phyloP scores from a whole-genome alignment of 1,139 yeast genomes.

The Diutina neorugosa region DNA sequence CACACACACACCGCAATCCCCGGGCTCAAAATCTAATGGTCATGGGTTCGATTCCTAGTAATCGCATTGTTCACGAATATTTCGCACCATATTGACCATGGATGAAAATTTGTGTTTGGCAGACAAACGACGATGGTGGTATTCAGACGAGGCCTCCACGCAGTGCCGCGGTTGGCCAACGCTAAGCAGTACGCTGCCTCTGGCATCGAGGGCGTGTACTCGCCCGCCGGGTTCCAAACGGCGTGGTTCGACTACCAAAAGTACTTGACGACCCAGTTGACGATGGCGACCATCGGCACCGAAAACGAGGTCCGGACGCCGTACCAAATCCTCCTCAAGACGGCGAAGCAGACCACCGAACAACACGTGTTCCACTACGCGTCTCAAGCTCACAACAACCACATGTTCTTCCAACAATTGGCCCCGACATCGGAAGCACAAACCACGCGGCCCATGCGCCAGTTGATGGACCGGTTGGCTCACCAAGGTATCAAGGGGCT shows the following conservation, averaged over 20 bases:
- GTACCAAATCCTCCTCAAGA: slow-evolving; percentile 60
- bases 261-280: slow-evolving; percentile 52
- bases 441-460: slow-evolving; percentile 35
- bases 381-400: slow-evolving; percentile 88
- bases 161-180: slow-evolving; percentile 47
- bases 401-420: slow-evolving; percentile 70
- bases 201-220: slow-evolving; percentile 67
- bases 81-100: background rate
- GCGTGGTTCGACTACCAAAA: slow-evolving; percentile 81
- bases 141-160: slow-evolving; percentile 28
- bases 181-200: slow-evolving; percentile 22
- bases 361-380: slow-evolving; percentile 77
- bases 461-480: slow-evolving; percentile 27
- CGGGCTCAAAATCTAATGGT: too few species aligned
- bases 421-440: slow-evolving; percentile 19
- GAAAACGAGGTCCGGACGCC: slow-evolving; percentile 71
- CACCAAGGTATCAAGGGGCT: slow-evolving; percentile 38
- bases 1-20: too few species aligned
- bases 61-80: too few species aligned
- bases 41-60: too few species aligned
- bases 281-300: slow-evolving; percentile 69
- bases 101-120: background rate
- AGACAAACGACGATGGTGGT: background rate
- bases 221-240: slow-evolving; percentile 51
- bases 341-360: slow-evolving; percentile 58